phyloP scores from a whole-genome alignment of 2,329 filamentous ascomycete genomes.

The Hypoxylon sp. region DNA sequence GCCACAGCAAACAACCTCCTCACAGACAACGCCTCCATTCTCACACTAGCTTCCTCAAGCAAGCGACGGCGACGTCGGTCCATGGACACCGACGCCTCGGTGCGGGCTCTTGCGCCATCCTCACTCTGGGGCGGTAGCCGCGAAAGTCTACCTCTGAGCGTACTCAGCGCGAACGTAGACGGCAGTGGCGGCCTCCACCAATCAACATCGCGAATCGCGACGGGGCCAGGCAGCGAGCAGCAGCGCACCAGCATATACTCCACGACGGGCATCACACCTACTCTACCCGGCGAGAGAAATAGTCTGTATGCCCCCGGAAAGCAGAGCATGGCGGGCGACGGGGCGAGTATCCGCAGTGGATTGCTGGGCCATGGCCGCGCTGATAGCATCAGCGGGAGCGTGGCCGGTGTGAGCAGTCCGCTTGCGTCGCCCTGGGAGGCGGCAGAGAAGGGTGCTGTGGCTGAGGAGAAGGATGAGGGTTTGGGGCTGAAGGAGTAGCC shows the following conservation, averaged over 20 bases:
- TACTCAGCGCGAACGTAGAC: slow-evolving; percentile 80
- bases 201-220: slow-evolving; percentile 56
- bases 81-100: slow-evolving; percentile 87
- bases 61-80: slow-evolving; percentile 83
- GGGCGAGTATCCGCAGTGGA: slow-evolving; percentile 83
- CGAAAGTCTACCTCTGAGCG: slow-evolving; percentile 83
- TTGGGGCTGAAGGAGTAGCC: slow-evolving; percentile 26
- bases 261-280: slow-evolving; percentile 75
- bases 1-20: slow-evolving; percentile 86
- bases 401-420: slow-evolving; percentile 73
- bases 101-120: slow-evolving; percentile 85
- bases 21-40: slow-evolving; percentile 87
- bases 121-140: slow-evolving; percentile 86
- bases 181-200: slow-evolving; percentile 66
- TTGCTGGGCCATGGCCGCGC: slow-evolving; percentile 81
- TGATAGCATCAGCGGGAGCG: slow-evolving; percentile 85
- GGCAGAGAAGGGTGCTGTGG: slow-evolving; percentile 51
- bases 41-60: slow-evolving; percentile 86
- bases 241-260: slow-evolving; percentile 85
- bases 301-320: slow-evolving; percentile 78
- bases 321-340: slow-evolving; percentile 72
- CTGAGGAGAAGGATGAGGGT: slow-evolving; percentile 53
- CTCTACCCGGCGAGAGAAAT: slow-evolving; percentile 80
- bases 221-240: slow-evolving; percentile 63
- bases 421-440: slow-evolving; percentile 71